Evolutionary conservation across 176 grass and related monocot species (phyloP).

Genomic region (Miscanthus lutarioriparius): DNA sequence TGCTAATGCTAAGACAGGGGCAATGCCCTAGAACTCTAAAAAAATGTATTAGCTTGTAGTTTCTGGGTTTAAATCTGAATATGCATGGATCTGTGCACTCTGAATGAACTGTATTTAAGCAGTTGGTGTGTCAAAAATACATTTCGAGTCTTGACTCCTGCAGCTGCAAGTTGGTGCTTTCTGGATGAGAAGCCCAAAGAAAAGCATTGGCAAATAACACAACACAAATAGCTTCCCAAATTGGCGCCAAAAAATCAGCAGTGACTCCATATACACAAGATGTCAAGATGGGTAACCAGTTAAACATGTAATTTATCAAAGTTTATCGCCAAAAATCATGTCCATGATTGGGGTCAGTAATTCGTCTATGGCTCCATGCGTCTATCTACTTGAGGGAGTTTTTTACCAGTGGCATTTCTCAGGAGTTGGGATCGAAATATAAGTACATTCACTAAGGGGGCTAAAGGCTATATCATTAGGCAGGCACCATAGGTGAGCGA

Average conservation of each 20-base stretch:
- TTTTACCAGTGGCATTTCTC: neutral
- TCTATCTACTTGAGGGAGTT: neutral
- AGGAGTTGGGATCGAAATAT: neutral
- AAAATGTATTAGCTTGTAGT: too few relatives aligned
- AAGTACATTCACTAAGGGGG: neutral
- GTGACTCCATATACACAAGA: neutral
- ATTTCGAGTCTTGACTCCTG: neutral
- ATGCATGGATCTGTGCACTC: too few relatives aligned
- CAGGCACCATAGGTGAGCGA: too few relatives aligned
- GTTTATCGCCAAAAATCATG: neutral
- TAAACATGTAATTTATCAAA: neutral
- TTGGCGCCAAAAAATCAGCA: neutral
- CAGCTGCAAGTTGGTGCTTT: neutral
- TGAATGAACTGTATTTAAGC: neutral
- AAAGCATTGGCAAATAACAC: neutral
- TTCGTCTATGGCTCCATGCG: neutral
- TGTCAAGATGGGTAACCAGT: too few relatives aligned
- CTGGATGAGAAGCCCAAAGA: neutral
- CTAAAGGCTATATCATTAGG: too few relatives aligned
- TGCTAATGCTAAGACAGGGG: too few relatives aligned
- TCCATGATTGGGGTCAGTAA: neutral
- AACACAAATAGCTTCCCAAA: neutral
- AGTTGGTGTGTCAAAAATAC: neutral
- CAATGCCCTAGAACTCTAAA: too few relatives aligned
- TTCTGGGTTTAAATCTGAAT: too few relatives aligned